Base-by-base conservation (phyloP, 2,329 filamentous ascomycete species). In the Cladosporium sp. region DNA sequence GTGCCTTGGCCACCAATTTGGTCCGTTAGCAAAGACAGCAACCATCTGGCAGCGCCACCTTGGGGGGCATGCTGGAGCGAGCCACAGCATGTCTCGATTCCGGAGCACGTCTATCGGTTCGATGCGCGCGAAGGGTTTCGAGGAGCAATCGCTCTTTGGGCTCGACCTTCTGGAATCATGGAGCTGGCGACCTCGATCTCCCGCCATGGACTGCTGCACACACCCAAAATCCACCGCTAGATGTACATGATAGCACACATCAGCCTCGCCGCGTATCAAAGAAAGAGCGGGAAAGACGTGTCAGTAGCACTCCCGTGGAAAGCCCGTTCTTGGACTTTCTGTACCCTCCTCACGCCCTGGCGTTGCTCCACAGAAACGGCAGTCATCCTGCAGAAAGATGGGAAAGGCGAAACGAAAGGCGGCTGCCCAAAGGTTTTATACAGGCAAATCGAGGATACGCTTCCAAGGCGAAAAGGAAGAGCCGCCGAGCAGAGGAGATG, bases 21-120 rank as follows among this genome's bases (percentile, higher is more conserved):
- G 52, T 33, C 21, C 37, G 33, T 50, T 26, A 56, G 33, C 50
- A 53, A 33, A 56, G 35, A 31, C 37, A 21, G 44, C 33, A 55
- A 14, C 28, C 44, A 53, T 65, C 26, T 53, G 53, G 55, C 55
- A 50, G 44, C 31, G 55, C 50, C 33, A 44, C 52, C 50, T 21
- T 56, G 53, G 66, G 67, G 67, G 80, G 79, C 74, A 87, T 87
- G 85, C 83, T 87, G 75, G 84, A 87, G 83, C 83, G 83, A 72
- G 83, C 83, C 74, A 81, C 82, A 76, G 79, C 80, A 85, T 86
- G 83, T 78, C 81, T 86, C 80, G 80, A 85, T 80, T 80, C 82
- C 77, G 82, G 84, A 80, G 79, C 83, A 74, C 81, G 82, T 75
- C 79, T 81, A 71, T 79, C 84, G 73, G 73, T 85, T 67, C 80